Base-by-base conservation (phyloP, 2,329 filamentous ascomycete genomes). In the Alternaria sp. region DNA sequence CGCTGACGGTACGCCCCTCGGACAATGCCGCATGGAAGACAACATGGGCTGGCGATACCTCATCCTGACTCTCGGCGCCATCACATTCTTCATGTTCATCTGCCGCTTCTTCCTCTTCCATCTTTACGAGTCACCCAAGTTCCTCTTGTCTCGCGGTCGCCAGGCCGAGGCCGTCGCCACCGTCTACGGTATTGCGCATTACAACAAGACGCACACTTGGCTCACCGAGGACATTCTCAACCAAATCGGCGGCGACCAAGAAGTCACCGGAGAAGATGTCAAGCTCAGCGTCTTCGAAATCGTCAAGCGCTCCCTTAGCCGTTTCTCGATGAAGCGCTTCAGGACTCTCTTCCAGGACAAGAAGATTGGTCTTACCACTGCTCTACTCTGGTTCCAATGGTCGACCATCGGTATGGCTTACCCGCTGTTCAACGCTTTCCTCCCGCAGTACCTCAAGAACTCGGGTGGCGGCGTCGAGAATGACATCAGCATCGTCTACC, bases 111-210 rank as follows among this genome's bases (percentile, higher is more conserved):
- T 93, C 79, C 75, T 94, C 64, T 96, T 96, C 80, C 88, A 90
- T 64, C 86, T 96, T 12, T 92, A 92, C 75, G 93, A 97, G 76
- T 96, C 93, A 6, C 93, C 93, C 49, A 96, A 96, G 77, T 96
- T 89, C 74, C 84, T 96, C 23, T 87, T 96, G 10, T 91, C 89
- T 20, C 86, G 88, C n/a, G 91, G 92, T 37, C 87, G 91, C 7
- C 90, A 96, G 77, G 82, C 87, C 14, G 92, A 96, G 73, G 93
- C 93, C 1, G 91, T 96, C 2, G 90, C 89, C 4, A 91, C 93
- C 2, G 87, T 96, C 9, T 91, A 94, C 67, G 91, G 89, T 7
- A 89, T 96, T 62, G 93, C 93, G 2, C 86, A 87, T 75, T 87
- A 89, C 72, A 95, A 95, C 81, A 84, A 80, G 68, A 73, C 71